phyloP scores from a whole-genome alignment of 345 rosid genomes.

The Anacardium occidentale region DNA sequence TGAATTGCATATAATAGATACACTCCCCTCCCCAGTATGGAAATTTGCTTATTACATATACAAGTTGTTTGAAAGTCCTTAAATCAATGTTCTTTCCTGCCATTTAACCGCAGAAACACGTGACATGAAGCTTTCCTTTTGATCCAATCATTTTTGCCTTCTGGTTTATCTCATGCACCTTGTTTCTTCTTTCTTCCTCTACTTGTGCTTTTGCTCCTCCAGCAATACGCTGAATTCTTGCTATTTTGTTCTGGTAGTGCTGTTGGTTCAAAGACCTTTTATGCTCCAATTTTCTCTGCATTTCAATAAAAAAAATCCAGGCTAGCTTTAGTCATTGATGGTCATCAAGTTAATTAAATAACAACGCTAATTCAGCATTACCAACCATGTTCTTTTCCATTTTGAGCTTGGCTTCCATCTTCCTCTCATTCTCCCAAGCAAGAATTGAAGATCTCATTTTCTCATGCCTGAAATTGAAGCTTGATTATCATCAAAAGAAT shows the following conservation, averaged over 20 bases:
- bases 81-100: not conserved
- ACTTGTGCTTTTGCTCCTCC: constrained; percentile 57
- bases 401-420: constrained; percentile 45
- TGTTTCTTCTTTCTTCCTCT: constrained; percentile 56
- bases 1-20: not conserved
- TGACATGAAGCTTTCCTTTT: constrained; percentile 36
- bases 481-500: not conserved
- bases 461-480: constrained; percentile 53
- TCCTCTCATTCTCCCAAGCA: constrained; percentile 73
- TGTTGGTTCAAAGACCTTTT: constrained; percentile 41
- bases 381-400: constrained; percentile 63
- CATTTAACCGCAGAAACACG: constrained; percentile 51
- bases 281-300: constrained; percentile 60
- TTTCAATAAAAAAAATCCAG: not conserved
- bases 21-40: not conserved
- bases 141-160: constrained; percentile 47
- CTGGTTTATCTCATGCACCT: constrained; percentile 49
- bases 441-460: constrained; percentile 50
- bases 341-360: not conserved
- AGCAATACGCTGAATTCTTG: constrained; percentile 53
- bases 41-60: not conserved
- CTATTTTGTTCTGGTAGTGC: constrained; percentile 55
- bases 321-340: not conserved
- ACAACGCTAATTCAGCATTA: not conserved
- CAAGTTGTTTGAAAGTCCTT: too few relatives aligned